Conservation (phyloP, 495 filamentous ascomycete genomes). For the Aspergillus nidulans region DNA sequence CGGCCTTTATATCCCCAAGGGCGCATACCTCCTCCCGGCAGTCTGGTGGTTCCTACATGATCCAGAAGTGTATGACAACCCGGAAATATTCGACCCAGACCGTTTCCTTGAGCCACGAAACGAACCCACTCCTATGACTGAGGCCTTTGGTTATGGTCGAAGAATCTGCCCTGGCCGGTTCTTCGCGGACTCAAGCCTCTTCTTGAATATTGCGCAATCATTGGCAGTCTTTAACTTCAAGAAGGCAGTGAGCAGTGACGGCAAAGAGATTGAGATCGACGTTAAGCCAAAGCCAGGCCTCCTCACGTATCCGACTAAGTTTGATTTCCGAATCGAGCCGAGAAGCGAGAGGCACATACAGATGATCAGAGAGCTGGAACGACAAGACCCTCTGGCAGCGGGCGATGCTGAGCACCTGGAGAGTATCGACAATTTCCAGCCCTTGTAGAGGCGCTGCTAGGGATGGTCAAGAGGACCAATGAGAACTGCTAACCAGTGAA, state of each 20-base stretch:
- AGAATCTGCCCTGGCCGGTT: slow-evolving; percentile 56
- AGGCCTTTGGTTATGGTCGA: slow-evolving; percentile 55
- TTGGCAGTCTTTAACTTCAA: slow-evolving; percentile 52
- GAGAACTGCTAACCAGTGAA: no score
- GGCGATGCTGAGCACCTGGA: no score
- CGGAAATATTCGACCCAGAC: slow-evolving; percentile 30
- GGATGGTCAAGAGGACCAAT: no score
- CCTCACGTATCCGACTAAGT: slow-evolving; percentile 36
- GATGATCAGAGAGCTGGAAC: slow-evolving; percentile 35
- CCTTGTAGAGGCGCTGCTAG: no score
- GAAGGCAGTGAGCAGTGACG: slow-evolving; percentile 12
- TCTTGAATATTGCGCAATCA: slow-evolving; percentile 44
- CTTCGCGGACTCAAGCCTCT: slow-evolving; percentile 54
- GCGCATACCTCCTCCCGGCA: slow-evolving; percentile 32
- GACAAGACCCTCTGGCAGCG: no score
- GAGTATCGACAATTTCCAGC: no score
- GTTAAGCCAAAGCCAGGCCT: slow-evolving; percentile 34
- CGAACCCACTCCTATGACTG: slow-evolving; percentile 22
- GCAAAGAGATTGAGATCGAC: slow-evolving; percentile 20
- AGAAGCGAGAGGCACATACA: slow-evolving; percentile 27
- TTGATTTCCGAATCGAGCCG: slow-evolving; percentile 24
- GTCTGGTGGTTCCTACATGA: slow-evolving; percentile 32
- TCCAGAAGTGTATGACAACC: slow-evolving; percentile 12
- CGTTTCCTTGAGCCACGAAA: slow-evolving; percentile 26
- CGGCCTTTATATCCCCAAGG: slow-evolving; percentile 42